Conservation (phyloP, 2,329 filamentous ascomycete genomes). For the Colletotrichum lentis region DNA sequence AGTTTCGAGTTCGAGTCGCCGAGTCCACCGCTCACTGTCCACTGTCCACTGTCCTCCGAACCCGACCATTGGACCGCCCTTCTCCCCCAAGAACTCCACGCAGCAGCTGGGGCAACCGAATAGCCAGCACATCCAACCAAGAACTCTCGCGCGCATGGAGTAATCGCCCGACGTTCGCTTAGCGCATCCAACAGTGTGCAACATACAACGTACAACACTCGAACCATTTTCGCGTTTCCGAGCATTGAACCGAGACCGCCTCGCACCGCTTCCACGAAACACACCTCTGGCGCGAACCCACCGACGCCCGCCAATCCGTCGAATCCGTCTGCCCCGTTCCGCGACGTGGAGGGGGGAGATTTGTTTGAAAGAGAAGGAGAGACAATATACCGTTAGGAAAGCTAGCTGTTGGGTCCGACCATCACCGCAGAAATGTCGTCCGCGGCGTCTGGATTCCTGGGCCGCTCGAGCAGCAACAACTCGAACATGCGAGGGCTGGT, state of each 20-base stretch:
- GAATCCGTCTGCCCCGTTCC: not conserved
- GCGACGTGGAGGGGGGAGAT: constrained; percentile 9
- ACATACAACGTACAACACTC: not conserved
- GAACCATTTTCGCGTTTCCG: not conserved
- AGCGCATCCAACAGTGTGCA: constrained; percentile 13
- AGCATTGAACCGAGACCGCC: constrained; percentile 15
- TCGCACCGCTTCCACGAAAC: constrained; percentile 13
- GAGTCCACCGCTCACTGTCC: constrained; percentile 19
- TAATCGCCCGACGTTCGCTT: constrained; percentile 28
- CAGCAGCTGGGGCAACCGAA: constrained; percentile 24
- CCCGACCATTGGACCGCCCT: constrained; percentile 6
- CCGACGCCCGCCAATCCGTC: constrained; percentile 14
- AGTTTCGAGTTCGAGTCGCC: constrained; percentile 35
- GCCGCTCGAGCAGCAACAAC: constrained; percentile 71
- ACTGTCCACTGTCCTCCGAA: constrained; percentile 13
- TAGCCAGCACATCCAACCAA: constrained; percentile 9
- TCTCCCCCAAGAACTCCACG: not conserved
- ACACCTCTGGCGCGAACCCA: constrained; percentile 1
- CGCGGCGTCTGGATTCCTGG: constrained; percentile 67
- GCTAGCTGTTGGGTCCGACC: not conserved
- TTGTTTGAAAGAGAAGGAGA: not conserved
- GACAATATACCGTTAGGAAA: not conserved
- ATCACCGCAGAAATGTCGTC: constrained; percentile 59
- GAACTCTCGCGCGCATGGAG: constrained; percentile 33
- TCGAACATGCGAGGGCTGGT: constrained; percentile 84